Evolutionary conservation across 345 rosid genomes (phyloP), one percentile per base, ranked within the genome.

Genomic region (Eutrema heterophyllum): DNA sequence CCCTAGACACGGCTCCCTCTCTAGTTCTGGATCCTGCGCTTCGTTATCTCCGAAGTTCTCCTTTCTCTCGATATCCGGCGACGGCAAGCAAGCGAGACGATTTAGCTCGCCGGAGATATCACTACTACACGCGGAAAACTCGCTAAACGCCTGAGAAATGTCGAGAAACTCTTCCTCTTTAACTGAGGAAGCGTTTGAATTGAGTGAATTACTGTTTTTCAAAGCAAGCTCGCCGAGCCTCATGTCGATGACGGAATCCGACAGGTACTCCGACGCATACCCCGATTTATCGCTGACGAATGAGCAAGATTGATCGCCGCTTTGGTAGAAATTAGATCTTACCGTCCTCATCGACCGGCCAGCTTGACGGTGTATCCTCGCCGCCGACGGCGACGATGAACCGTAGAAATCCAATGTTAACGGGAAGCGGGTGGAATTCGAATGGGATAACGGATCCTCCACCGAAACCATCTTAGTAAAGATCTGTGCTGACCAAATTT

Each of bases 331-430:
- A 40, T 64, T 83, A 38, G 99, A 90, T 43, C 97, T 92, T 26
- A 90, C 74, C 0, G 98, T 95, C 3, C 99, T 86, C 99, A 92
- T 95, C 35, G 99, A 95, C 7, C 98, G 86, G 56, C 94, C 99
- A 11, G 77, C 45, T 50, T 80, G 83, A 39, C 97, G 96, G 80
- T 76, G 78, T 65, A 81, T 68, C 64, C 77, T 87, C 58, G 84
- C 45, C 70, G 80, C 29, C 7, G 88, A 82, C 40, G 77, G 79
- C 0, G 84, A 83, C 0, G 81, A 51, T 0, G 85, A 73, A 15
- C 80, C 32, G 64, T 71, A 80, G 60, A 76, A 81, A 50, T 73
- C 81, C 13, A 87, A 76, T 10, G 85, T 29, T 21, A 87, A 38
- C 2, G 97, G 96, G 30, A 87, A 86, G 6, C 96, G 90, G 65